phyloP scores from a whole-genome alignment of 2,329 filamentous ascomycete genomes.

The Sarocladium oryzae region DNA sequence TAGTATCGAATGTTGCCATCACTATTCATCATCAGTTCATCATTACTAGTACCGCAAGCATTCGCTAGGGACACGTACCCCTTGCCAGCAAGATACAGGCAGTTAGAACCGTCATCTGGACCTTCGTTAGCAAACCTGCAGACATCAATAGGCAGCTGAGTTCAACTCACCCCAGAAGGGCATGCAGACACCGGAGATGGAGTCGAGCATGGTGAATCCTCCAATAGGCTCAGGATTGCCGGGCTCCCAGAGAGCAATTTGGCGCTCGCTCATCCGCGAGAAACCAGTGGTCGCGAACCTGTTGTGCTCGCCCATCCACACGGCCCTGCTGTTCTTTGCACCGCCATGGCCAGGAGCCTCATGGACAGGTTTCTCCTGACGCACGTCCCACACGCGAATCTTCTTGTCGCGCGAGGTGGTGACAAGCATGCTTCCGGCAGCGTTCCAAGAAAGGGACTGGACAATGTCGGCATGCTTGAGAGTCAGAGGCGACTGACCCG shows the following conservation, averaged over 20 bases:
- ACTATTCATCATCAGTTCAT: slow-evolving; percentile 35
- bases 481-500: slow-evolving; percentile 65
- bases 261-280: slow-evolving; percentile 96
- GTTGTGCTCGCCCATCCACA: slow-evolving; percentile 97
- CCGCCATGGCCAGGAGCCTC: slow-evolving; percentile 81
- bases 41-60: not conserved
- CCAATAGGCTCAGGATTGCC: slow-evolving; percentile 80
- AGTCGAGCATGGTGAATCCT: slow-evolving; percentile 85
- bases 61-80: slow-evolving; percentile 61
- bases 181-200: slow-evolving; percentile 97
- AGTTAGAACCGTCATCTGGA: slow-evolving; percentile 81
- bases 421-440: slow-evolving; percentile 75
- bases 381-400: slow-evolving; percentile 92
- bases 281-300: slow-evolving; percentile 94
- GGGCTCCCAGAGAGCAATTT: slow-evolving; percentile 92
- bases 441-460: slow-evolving; percentile 93
- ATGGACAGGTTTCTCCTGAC: slow-evolving; percentile 81
- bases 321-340: slow-evolving; percentile 93
- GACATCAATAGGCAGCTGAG: not conserved
- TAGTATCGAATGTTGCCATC: slow-evolving; percentile 99
- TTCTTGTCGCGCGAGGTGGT: slow-evolving; percentile 98
- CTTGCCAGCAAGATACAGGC: slow-evolving; percentile 93
- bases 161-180: slow-evolving; percentile 77
- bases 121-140: slow-evolving; percentile 16
- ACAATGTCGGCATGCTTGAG: slow-evolving; percentile 88